These are phyloP conservation scores for Asterophora lycoperdoides DNA, from an alignment of 768 basidiomycete genomes.

Conservation along the genomic window DNA sequence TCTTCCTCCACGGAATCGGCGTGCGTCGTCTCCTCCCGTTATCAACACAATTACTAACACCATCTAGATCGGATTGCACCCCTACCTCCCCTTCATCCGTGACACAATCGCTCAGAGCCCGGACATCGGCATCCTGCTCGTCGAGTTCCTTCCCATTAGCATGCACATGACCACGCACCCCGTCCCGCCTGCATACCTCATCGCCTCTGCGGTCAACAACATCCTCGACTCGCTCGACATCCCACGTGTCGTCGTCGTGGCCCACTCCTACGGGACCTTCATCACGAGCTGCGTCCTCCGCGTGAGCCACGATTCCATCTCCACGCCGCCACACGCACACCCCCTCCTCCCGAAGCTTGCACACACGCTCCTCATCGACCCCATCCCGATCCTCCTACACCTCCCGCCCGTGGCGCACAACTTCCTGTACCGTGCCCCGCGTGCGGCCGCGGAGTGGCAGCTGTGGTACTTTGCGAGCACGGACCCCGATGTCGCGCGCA, in stretches of 20 bases:
- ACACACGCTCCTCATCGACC: slow-evolving; percentile 53
- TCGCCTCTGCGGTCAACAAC: slow-evolving; percentile 37
- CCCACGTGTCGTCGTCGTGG: slow-evolving; percentile 38
- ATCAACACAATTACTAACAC: not conserved
- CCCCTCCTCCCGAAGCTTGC: slow-evolving; percentile 32
- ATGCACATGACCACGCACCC: slow-evolving; percentile 52
- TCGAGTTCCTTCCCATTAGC: slow-evolving; percentile 58
- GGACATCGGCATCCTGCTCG: slow-evolving; percentile 52
- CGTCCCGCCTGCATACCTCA: slow-evolving; percentile 37
- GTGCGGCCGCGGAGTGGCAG: too few species aligned
- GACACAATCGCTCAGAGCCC: slow-evolving; percentile 41
- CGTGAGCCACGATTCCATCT: slow-evolving; percentile 9
- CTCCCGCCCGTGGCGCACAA: slow-evolving; percentile 60
- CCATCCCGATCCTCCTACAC: slow-evolving; percentile 65
- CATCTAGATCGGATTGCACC: slow-evolving; percentile 65
- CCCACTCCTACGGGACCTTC: slow-evolving; percentile 64
- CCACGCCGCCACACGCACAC: not conserved
- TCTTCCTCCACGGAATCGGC: slow-evolving; percentile 72
- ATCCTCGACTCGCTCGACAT: slow-evolving; percentile 43
- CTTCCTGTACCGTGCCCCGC: slow-evolving; percentile 60
- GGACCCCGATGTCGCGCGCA: slow-evolving; percentile 58
- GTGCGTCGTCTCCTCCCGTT: slow-evolving; percentile 29
- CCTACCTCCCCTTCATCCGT: slow-evolving; percentile 49
- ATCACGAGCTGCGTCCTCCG: slow-evolving; percentile 51
- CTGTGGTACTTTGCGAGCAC: slow-evolving; percentile 65